A percentile compares a stretch with the other conserved stretches of the same genome.
Conservation (phyloP, 208 protist genomes). For the Phytomonas serpens region DNA sequence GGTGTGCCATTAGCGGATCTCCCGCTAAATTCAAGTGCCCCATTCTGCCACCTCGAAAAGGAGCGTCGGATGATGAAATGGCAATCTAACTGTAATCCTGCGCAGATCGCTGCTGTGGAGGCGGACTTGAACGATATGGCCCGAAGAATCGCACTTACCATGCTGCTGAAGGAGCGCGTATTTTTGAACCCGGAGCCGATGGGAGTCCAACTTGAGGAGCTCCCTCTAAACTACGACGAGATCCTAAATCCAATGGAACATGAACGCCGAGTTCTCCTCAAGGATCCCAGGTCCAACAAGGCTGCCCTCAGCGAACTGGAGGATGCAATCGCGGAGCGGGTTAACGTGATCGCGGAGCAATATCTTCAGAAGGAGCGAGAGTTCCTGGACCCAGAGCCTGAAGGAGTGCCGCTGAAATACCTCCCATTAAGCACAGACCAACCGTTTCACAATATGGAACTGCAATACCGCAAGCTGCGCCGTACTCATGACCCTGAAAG, state of each 20-base stretch:
- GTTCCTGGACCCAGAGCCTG: constrained; percentile 56
- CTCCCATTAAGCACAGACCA: constrained; percentile 49
- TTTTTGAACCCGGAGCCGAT: constrained; percentile 62
- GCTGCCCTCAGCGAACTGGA: constrained; percentile 39
- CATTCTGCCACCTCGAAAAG: constrained; percentile 63
- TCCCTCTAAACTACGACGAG: constrained; percentile 59
- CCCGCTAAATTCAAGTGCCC: constrained; percentile 49
- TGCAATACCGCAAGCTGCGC: constrained; percentile 24
- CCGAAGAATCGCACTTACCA: constrained; percentile 30
- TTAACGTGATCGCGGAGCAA: constrained; percentile 43
- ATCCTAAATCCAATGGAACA: constrained; percentile 61
- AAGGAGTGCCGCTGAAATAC: constrained; percentile 54
- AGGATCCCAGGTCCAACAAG: constrained; percentile 19
- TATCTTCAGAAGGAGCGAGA: constrained; percentile 46
- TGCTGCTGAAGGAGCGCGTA: constrained; percentile 45
- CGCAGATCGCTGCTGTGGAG: constrained; percentile 33
- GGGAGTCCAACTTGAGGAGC: constrained; percentile 47
- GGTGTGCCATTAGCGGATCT: constrained; percentile 69
- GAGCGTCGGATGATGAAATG: constrained; percentile 31
- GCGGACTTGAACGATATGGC: constrained; percentile 56
- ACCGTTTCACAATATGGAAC: constrained; percentile 50
- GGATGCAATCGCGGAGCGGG: constrained; percentile 49
- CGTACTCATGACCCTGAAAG: constrained; percentile 10
- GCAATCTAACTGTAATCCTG: constrained; percentile 18
- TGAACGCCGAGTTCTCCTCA: constrained; percentile 36